Percentiles rank a stretch among this genome's conserved stretches.
These are phyloP conservation scores for Austropuccinia psidii DNA, from an alignment of 1,284 basidiomycete genomes.

Conservation along the genomic window DNA sequence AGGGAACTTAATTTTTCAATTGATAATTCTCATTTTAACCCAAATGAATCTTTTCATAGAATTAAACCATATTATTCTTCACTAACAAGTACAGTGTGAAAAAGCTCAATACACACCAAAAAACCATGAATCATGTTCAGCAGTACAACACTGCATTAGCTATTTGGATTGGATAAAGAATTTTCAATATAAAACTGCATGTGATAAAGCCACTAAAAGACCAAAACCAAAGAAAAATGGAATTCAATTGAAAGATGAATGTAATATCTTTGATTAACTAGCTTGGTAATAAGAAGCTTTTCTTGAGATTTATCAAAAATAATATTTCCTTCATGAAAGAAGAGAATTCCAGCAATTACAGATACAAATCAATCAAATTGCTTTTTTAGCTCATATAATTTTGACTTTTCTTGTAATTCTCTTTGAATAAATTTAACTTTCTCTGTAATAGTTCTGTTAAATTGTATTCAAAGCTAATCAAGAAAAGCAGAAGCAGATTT, in stretches of 20 bases:
- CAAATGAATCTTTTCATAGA: too few relatives aligned
- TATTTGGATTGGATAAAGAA: slow-evolving; percentile 62
- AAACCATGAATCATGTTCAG: too few relatives aligned
- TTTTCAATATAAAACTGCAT: slow-evolving; percentile 95
- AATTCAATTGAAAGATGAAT: slow-evolving; percentile 68
- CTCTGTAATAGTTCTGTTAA: slow-evolving; percentile 25
- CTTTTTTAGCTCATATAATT: slow-evolving; percentile 34
- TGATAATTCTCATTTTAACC: too few relatives aligned
- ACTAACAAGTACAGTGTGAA: too few relatives aligned
- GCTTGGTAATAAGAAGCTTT: not conserved
- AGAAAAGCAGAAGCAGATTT: too few relatives aligned
- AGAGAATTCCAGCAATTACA: not conserved
- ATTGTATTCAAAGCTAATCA: slow-evolving; percentile 16
- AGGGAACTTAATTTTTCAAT: too few relatives aligned
- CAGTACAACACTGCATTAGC: slow-evolving; percentile 92
- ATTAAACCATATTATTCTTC: too few relatives aligned
- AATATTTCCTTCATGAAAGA: not conserved
- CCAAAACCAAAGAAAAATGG: slow-evolving; percentile 58
- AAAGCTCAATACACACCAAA: too few relatives aligned
- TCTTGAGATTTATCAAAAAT: not conserved
- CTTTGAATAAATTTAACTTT: slow-evolving; percentile 29
- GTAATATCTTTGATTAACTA: slow-evolving; percentile 90
- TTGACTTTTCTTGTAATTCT: slow-evolving; percentile 34
- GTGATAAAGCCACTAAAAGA: slow-evolving; percentile 91
- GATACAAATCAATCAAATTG: slow-evolving; percentile 33